Base-by-base conservation (phyloP, 2,329 filamentous ascomycete genomes). In the Pseudogymnoascus sp. region DNA sequence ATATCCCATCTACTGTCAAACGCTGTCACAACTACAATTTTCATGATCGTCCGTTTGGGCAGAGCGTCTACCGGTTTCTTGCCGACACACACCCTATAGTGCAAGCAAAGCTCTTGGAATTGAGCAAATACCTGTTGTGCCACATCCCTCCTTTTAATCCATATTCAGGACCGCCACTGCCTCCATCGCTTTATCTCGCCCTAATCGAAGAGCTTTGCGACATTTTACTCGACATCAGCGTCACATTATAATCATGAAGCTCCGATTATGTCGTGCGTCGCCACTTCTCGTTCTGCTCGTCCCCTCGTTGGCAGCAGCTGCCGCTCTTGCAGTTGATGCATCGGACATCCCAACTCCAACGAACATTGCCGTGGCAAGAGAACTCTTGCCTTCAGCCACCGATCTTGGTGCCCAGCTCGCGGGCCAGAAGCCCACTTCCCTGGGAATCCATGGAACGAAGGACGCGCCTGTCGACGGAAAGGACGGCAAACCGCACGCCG, bases 401-500 rank as follows among this genome's bases (percentile, higher is more conserved):
- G 37, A 67, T 12, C 64, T 65, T 53, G 41, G 68, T 22, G 66
- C 68, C 14, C 64, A 67, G 33, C 22, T 69, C 12, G 61, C 69
- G 37, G 70, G 70, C 50, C 50, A 70, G 4, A 71, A 65, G 68
- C 64, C 72, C 2, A 77, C 79, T 60, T 61, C 68, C 10, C 70
- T 70, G 50, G 68, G 65, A 43, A 70, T 70, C 41, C 63, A 72
- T 67, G 85, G 84, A 61, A 87, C 86, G 61, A 92, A 92, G 74
- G 88, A 95, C 78, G 91, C 90, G 63, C 93, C 93, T 0, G 88
- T 97, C 19, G 95, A 98, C 74, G 93, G 93, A 53, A 89, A 89
- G 70, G 95, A 98, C 77, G 95, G 95, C 59, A 95, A 93, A 78
- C 95, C 95, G 56, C 93, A 97, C 73, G 85, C 88, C 19, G 95